Conservation (phyloP, 495 filamentous ascomycete species). For the Penicillium manginii region DNA sequence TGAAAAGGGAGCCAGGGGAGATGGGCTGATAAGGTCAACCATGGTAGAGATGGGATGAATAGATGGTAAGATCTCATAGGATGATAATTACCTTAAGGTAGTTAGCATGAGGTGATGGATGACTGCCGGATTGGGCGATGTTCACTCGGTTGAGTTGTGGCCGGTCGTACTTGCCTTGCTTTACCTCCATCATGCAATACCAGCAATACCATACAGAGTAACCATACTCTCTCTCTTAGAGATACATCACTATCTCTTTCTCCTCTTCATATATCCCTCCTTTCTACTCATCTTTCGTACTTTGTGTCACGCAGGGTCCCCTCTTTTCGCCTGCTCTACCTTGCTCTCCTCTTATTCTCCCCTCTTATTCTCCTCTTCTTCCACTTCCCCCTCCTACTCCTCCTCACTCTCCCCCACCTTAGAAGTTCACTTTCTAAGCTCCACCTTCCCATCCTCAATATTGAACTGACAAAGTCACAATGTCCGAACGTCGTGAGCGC, state of each 20-base stretch:
- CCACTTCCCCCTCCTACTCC: conserved; percentile 7
- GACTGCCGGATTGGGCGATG: conserved; percentile 18
- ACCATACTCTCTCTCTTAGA: neutral
- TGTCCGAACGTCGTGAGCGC: conserved; percentile 57
- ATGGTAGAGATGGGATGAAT: neutral
- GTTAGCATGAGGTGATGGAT: neutral
- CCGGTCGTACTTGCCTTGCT: conserved; percentile 3
- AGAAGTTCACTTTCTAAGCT: neutral
- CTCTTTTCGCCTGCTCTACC: conserved; percentile 15
- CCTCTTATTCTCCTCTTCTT: conserved; percentile 20
- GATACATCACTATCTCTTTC: conserved; percentile 1
- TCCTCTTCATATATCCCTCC: neutral
- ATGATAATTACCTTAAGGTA: neutral
- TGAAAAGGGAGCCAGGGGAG: neutral
- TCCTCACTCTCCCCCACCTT: neutral
- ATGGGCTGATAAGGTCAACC: too few species aligned
- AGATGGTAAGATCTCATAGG: neutral
- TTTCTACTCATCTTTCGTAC: neutral
- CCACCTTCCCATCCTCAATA: neutral
- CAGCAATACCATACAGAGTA: too few species aligned
- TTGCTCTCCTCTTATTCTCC: conserved; percentile 19
- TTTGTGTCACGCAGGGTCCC: conserved; percentile 2
- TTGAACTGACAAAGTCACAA: conserved; percentile 11
- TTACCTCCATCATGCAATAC: too few species aligned
- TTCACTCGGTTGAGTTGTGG: conserved; percentile 9